phyloP scores from a whole-genome alignment of 2,329 filamentous ascomycete species.

The Seiridium unicorne region DNA sequence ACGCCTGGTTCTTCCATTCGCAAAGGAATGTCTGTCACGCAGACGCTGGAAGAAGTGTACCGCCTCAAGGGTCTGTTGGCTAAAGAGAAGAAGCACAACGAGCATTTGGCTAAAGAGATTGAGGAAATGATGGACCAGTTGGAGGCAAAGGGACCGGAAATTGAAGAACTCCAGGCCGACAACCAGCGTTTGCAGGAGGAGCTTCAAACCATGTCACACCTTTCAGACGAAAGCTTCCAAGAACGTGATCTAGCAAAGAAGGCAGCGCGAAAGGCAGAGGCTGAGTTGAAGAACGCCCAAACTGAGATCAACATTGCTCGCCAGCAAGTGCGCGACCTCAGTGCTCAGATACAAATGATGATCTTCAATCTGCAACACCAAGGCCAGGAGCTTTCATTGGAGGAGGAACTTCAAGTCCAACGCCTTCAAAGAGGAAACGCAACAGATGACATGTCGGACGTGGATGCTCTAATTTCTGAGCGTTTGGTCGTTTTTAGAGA shows the following conservation, averaged over 20 bases:
- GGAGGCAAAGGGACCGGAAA: constrained; percentile 82
- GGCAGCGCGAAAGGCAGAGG: constrained; percentile 74
- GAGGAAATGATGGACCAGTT: constrained; percentile 84
- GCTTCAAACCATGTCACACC: constrained; percentile 78
- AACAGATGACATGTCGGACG: constrained; percentile 75
- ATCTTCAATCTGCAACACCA: constrained; percentile 82
- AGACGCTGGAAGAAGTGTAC: constrained; percentile 63
- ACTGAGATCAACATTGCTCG: constrained; percentile 76
- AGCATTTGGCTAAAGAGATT: constrained; percentile 72
- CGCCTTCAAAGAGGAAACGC: constrained; percentile 72
- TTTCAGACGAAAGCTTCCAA: constrained; percentile 78
- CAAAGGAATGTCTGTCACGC: constrained; percentile 59
- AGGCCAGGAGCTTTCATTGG: constrained; percentile 68
- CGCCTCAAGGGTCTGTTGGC: constrained; percentile 71
- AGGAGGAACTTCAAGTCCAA: constrained; percentile 74
- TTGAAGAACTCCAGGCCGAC: constrained; percentile 81
- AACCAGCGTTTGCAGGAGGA: constrained; percentile 78
- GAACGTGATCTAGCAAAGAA: constrained; percentile 79
- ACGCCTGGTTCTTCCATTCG: constrained; percentile 50
- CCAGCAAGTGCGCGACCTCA: constrained; percentile 84
- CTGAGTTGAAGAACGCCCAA: constrained; percentile 61
- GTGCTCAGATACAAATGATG: constrained; percentile 86
- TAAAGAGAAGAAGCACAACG: constrained; percentile 70
- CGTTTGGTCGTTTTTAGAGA: constrained; percentile 88
- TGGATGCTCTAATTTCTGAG: constrained; percentile 84